Conservation (phyloP, 495 filamentous ascomycete species). For the Xylaria venustula region DNA sequence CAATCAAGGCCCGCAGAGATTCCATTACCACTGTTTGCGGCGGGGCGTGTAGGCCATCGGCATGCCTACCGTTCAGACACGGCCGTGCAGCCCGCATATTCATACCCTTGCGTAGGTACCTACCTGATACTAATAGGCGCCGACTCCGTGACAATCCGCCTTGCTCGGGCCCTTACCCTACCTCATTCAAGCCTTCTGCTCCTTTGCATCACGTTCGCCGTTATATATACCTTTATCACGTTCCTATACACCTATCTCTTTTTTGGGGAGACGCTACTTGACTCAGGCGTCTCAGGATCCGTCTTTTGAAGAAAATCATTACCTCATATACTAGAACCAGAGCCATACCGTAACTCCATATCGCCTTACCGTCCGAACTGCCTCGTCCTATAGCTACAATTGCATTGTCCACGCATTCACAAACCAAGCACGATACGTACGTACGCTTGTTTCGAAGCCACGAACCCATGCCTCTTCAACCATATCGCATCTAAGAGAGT, state of each 20-base stretch:
- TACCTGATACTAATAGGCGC: too few species aligned
- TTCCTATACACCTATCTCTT: not conserved
- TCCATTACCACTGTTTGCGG: constrained; percentile 1
- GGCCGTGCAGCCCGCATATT: too few species aligned
- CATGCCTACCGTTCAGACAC: too few species aligned
- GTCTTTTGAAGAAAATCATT: not conserved
- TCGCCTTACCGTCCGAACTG: not conserved
- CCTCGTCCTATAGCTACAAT: not conserved
- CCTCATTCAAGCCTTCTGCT: too few species aligned
- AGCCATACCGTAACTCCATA: not conserved
- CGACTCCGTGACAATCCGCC: too few species aligned
- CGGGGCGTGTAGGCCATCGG: too few species aligned
- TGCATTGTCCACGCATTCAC: not conserved
- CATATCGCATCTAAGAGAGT: not conserved
- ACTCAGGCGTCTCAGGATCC: not conserved
- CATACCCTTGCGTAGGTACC: too few species aligned
- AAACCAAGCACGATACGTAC: not conserved
- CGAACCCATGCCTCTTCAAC: constrained; percentile 19
- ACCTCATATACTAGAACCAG: not conserved
- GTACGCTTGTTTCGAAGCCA: not conserved
- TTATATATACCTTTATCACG: not conserved
- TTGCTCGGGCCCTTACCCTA: too few species aligned
- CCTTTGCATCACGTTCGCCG: not conserved
- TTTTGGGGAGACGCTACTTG: not conserved
- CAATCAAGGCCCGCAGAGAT: not conserved